Conservation (phyloP, 2,329 filamentous ascomycete species). For the Aspergillus tubingensis region DNA sequence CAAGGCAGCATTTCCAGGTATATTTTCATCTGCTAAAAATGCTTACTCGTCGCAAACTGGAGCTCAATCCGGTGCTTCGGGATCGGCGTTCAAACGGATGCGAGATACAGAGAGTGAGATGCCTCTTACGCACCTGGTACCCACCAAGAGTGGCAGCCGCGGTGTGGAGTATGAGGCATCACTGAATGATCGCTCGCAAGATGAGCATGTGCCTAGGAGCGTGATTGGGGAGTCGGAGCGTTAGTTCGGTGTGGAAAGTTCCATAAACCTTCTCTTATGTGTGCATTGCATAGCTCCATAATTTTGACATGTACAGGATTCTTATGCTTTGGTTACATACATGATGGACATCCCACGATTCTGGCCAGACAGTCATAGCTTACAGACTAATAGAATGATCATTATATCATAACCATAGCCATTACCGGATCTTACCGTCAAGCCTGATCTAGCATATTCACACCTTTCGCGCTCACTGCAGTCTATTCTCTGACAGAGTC, state of each 20-base stretch:
- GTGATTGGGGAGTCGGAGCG: background rate
- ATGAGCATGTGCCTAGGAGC: background rate
- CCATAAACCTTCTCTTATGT: too few relatives aligned
- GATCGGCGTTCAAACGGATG: background rate
- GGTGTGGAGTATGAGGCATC: background rate
- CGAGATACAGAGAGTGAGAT: slow-evolving; percentile 5
- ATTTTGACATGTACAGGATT: too few relatives aligned
- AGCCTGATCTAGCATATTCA: too few relatives aligned
- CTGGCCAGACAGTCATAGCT: too few relatives aligned
- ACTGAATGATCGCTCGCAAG: background rate
- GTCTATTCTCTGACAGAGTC: slow-evolving; percentile 4
- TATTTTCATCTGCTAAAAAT: slow-evolving; percentile 5
- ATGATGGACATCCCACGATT: too few relatives aligned
- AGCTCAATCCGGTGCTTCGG: slow-evolving; percentile 1
- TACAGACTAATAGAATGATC: background rate
- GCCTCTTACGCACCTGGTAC: background rate
- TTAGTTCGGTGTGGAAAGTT: background rate
- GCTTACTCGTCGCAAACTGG: background rate
- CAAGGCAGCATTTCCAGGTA: slow-evolving; percentile 17
- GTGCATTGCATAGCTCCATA: too few relatives aligned
- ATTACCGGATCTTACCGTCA: too few relatives aligned
- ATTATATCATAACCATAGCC: background rate
- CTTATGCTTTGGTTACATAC: too few relatives aligned
- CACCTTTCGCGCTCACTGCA: background rate
- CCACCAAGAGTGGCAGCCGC: background rate